These are phyloP conservation scores for Blastocladiella emersonii DNA, from an alignment of 371 early-diverging fungal species.

Conservation along the genomic window DNA sequence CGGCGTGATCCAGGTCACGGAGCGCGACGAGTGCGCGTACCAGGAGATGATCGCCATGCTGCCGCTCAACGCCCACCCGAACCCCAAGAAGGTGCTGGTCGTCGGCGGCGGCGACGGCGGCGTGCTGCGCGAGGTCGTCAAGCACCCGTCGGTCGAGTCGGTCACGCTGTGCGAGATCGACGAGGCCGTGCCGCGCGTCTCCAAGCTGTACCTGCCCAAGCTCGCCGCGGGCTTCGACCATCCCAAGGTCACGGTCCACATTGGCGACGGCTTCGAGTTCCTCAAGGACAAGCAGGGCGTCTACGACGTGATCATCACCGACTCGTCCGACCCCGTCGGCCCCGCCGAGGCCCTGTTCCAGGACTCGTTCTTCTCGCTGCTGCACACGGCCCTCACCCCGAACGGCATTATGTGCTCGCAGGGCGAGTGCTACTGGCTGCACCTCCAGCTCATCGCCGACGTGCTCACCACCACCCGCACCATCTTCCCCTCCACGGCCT, in stretches of 20 bases:
- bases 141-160: constrained; percentile 80
- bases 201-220: constrained; percentile 79
- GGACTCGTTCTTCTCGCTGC: constrained; percentile 74
- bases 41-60: constrained; percentile 97
- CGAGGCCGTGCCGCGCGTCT: constrained; percentile 79
- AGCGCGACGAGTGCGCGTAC: constrained; percentile 95
- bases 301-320: constrained; percentile 96
- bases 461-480: constrained; percentile 60
- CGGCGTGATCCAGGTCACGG: constrained; percentile 92
- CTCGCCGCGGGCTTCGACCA: constrained; percentile 90
- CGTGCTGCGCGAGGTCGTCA: constrained; percentile 90
- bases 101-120: constrained; percentile 98
- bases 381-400: constrained; percentile 76
- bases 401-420: constrained; percentile 89
- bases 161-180: constrained; percentile 92
- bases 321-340: constrained; percentile 94
- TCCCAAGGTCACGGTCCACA: constrained; percentile 81
- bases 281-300: constrained; percentile 66
- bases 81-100: constrained; percentile 89
- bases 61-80: constrained; percentile 86
- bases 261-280: constrained; percentile 90
- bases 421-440: constrained; percentile 97
- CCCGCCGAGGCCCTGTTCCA: constrained; percentile 91
- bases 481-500: constrained; percentile 76
- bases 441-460: constrained; percentile 72